Conservation (phyloP, 345 rosid species). For the Dimocarpus longan region DNA sequence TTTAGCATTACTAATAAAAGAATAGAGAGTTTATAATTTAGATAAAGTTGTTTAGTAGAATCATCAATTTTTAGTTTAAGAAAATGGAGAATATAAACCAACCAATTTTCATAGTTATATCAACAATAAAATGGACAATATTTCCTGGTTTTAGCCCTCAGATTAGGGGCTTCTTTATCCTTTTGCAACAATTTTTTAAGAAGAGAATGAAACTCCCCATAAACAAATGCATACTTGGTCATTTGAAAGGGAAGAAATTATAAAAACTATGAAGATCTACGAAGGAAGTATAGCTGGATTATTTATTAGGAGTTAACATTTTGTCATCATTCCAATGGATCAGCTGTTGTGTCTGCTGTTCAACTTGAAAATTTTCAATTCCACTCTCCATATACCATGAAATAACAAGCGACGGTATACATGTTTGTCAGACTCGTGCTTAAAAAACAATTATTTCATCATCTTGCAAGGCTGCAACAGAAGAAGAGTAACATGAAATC, state of each 20-base stretch:
- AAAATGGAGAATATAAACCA: no score
- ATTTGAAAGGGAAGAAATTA: not conserved
- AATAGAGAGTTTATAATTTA: no score
- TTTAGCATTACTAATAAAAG: no score
- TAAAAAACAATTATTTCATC: slow-evolving; percentile 10
- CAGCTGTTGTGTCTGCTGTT: not conserved
- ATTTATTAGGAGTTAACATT: not conserved
- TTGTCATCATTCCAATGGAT: not conserved
- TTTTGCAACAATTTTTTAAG: not conserved
- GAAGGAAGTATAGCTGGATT: no score
- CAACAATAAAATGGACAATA: not conserved
- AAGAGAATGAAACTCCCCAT: not conserved
- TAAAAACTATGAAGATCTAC: no score
- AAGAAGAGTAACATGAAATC: no score
- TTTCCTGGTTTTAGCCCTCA: not conserved
- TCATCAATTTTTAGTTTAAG: no score
- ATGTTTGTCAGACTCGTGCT: not conserved
- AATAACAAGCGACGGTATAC: not conserved
- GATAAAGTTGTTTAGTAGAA: no score
- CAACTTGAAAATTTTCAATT: slow-evolving; percentile 7
- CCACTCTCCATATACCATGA: not conserved
- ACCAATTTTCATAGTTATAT: no score
- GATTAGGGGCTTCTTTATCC: not conserved
- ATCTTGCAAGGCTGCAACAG: not conserved
- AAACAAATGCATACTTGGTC: not conserved